Evolutionary conservation across 495 filamentous ascomycete genomes (phyloP).

Genomic region (Cercophora newfieldiana): DNA sequence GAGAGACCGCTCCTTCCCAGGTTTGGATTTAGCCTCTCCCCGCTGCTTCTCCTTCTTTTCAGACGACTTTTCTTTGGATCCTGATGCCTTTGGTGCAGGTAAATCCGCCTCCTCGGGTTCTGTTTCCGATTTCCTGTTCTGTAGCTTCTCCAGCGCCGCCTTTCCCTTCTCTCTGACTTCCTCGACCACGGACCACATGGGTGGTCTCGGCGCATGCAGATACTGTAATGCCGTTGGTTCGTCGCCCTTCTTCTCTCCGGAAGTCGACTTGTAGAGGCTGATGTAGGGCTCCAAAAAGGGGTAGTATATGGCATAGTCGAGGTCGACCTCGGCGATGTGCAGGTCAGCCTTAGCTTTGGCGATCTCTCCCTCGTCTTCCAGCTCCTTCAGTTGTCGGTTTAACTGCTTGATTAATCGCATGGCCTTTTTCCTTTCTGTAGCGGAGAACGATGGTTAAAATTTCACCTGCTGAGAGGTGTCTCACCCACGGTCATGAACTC

Average conservation of each 20-base stretch:
- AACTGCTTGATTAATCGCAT: conserved; percentile 66
- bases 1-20: not conserved
- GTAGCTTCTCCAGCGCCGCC: conserved; percentile 49
- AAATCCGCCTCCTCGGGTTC: not conserved
- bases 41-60: not conserved
- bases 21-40: not conserved
- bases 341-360: conserved; percentile 57
- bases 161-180: conserved; percentile 64
- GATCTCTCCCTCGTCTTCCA: conserved; percentile 50
- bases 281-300: conserved; percentile 79
- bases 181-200: conserved; percentile 71
- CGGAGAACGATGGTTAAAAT: not conserved
- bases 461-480: not conserved
- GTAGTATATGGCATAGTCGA: conserved; percentile 83
- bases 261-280: conserved; percentile 64
- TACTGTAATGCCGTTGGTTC: conserved; percentile 35
- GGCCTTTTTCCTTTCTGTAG: conserved; percentile 80
- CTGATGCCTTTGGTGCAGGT: not conserved
- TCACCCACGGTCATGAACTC: conserved; percentile 22
- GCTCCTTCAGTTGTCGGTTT: conserved; percentile 51
- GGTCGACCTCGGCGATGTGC: conserved; percentile 71
- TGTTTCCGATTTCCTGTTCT: conserved; percentile 46
- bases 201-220: conserved; percentile 46
- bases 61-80: not conserved
- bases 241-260: conserved; percentile 36